Base-by-base conservation (phyloP, 129 eudicot species). In the Glebionis coronaria region DNA sequence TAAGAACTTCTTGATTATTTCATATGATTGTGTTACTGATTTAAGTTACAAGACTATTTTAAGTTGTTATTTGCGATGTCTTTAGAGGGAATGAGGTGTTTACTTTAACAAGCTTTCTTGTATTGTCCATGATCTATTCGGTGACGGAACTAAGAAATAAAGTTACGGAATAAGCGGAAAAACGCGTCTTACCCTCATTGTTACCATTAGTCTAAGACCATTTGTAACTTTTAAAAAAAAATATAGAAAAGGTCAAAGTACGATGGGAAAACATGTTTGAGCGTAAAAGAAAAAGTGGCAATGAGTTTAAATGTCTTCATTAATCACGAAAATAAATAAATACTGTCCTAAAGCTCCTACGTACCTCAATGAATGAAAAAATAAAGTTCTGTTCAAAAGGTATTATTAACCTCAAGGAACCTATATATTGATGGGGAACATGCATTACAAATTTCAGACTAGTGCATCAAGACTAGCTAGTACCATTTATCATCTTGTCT, bases 401-500 rank as follows among this genome's bases (percentile, higher is more conserved):
- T 16, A 27, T 58, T 61, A 47, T n/a, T 23, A 23, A 23, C 12
- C 49, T 29, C 19, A 29, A 27, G 12, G 67, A 57, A 29, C 75
- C 67, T 70, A 70, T n/a, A n/a, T n/a, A n/a, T 59, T 10, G 59
- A 70, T 28, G 67, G 71, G 65, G 75, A 70, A 70, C 58, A 70
- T 51, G 29, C 75, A 47, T 44, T 28, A 31, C 28, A 16, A 0
- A 9, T 50, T 15, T 50, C 10, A 51, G 35, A 66, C 42, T 10
- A 10, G 19, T 13, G 53, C 58, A 58, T 70, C 45, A 27, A 21
- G 42, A 40, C 40, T n/a, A n/a, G n/a, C 44, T 56, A 9, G 25
- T 23, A 21, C 55, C 23, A 15, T 69, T 69, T 23, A 40, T 56
- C 44, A 40, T 35, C 42, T 35, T 35, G 42, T 35, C 42, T 35